Percentiles rank a stretch among this genome's conserved stretches.
These are phyloP conservation scores for Sugiyamaella floridensis DNA, from an alignment of 805 yeast species.

Conservation along the genomic window DNA sequence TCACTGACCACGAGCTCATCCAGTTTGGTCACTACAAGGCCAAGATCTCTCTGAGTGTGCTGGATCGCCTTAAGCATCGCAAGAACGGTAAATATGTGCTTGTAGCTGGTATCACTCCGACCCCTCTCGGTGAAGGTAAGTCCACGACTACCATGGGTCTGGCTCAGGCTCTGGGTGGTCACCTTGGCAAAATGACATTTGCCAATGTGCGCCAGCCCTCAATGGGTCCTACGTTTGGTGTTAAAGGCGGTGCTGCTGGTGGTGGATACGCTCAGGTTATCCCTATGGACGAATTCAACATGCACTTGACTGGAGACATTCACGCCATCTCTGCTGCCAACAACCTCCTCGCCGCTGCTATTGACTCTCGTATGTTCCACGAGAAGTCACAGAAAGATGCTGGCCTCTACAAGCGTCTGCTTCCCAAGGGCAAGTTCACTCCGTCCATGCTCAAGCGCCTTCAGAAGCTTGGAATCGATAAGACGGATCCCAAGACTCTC, in stretches of 20 bases:
- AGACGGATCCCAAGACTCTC: constrained; percentile 74
- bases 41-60: constrained; percentile 64
- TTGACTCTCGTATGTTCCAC: constrained; percentile 95
- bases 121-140: constrained; percentile 97
- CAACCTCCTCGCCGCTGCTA: constrained; percentile 90
- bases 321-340: constrained; percentile 95
- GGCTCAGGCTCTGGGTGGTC: constrained; percentile 95
- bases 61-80: constrained; percentile 56
- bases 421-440: constrained; percentile 83
- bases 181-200: constrained; percentile 69
- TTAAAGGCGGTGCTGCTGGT: constrained; percentile 99
- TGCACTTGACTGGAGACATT: constrained; percentile 96
- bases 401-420: constrained; percentile 76
- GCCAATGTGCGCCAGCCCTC: constrained; percentile 97
- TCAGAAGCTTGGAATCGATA: constrained; percentile 69
- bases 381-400: constrained; percentile 78
- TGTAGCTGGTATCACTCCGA: constrained; percentile 97
- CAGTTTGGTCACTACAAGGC: constrained; percentile 87
- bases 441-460: constrained; percentile 72
- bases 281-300: constrained; percentile 97
- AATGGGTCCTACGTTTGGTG: constrained; percentile 98
- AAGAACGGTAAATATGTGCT: constrained; percentile 80
- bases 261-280: constrained; percentile 98
- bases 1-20: constrained; percentile 71
- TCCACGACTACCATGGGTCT: constrained; percentile 93